Conservation (phyloP, 73 alveolate species). For the Paraurostyla sp. region DNA sequence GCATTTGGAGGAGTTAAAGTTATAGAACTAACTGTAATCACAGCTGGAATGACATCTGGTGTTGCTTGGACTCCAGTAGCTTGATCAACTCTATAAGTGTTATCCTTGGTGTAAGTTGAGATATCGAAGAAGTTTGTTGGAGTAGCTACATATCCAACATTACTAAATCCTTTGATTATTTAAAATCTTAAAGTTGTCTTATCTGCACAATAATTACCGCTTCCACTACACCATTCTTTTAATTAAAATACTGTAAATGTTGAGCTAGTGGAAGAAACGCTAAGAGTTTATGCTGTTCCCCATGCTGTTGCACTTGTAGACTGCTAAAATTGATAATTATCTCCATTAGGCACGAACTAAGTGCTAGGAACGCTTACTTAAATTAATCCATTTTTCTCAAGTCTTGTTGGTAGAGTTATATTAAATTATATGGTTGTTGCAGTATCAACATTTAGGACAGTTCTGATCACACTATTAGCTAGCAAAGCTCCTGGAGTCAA, state of each 20-base stretch:
- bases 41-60: slow-evolving; percentile 39
- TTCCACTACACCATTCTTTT: slow-evolving; percentile 54
- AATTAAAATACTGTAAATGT: not conserved
- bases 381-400: slow-evolving; percentile 23
- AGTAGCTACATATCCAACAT: slow-evolving; percentile 42
- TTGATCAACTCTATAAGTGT: not conserved
- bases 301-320: not conserved
- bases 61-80: slow-evolving; percentile 15
- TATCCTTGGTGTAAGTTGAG: slow-evolving; percentile 32
- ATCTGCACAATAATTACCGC: slow-evolving; percentile 5
- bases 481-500: slow-evolving; percentile 24
- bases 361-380: slow-evolving; percentile 41
- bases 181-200: not conserved
- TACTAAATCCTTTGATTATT: slow-evolving; percentile 8
- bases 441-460: slow-evolving; percentile 61
- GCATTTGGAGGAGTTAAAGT: not conserved
- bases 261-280: not conserved
- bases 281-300: not conserved
- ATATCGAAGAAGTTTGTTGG: slow-evolving; percentile 44
- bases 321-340: not conserved
- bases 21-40: not conserved
- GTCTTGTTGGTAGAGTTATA: slow-evolving; percentile 34
- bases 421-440: not conserved
- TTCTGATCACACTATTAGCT: slow-evolving; percentile 2
- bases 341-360: slow-evolving; percentile 33